Evolutionary conservation across 192 early-diverging fungal species (phyloP).

Genomic region (Haplosporangium gracile): DNA sequence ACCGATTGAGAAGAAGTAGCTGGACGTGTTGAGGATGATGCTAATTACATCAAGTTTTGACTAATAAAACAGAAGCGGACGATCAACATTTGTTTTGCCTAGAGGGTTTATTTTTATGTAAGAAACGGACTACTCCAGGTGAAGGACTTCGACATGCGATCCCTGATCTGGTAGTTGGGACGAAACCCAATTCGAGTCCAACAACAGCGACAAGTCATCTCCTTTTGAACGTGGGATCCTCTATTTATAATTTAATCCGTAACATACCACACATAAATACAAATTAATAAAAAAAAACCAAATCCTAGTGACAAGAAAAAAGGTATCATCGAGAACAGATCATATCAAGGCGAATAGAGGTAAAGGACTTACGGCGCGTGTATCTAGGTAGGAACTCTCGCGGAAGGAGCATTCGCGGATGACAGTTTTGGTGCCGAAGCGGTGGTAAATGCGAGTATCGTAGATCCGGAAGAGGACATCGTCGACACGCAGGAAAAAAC

Average conservation of each 20-base stretch:
- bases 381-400: slow-evolving; percentile 74
- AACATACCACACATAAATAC: neutral
- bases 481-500: slow-evolving; percentile 95
- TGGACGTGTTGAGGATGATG: neutral
- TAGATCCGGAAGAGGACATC: slow-evolving; percentile 91
- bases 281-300: neutral
- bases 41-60: neutral
- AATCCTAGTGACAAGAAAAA: neutral
- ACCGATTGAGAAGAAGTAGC: neutral
- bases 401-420: slow-evolving; percentile 79
- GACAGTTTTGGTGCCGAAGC: slow-evolving; percentile 76
- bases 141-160: slow-evolving; percentile 18
- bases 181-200: slow-evolving; percentile 72
- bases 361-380: slow-evolving; percentile 63
- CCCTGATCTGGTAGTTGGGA: slow-evolving; percentile 55
- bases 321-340: neutral
- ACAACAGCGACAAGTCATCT: slow-evolving; percentile 67
- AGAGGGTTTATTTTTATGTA: neutral
- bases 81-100: neutral
- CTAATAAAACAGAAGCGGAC: neutral
- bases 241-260: slow-evolving; percentile 17
- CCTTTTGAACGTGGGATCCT: slow-evolving; percentile 56
- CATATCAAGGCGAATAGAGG: neutral
- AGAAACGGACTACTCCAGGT: slow-evolving; percentile 3
- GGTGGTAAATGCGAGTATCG: slow-evolving; percentile 92